Evolutionary conservation across 1,284 basidiomycete genomes (phyloP), one percentile per base, ranked within the genome.

Genomic region (Serendipita sp.): DNA sequence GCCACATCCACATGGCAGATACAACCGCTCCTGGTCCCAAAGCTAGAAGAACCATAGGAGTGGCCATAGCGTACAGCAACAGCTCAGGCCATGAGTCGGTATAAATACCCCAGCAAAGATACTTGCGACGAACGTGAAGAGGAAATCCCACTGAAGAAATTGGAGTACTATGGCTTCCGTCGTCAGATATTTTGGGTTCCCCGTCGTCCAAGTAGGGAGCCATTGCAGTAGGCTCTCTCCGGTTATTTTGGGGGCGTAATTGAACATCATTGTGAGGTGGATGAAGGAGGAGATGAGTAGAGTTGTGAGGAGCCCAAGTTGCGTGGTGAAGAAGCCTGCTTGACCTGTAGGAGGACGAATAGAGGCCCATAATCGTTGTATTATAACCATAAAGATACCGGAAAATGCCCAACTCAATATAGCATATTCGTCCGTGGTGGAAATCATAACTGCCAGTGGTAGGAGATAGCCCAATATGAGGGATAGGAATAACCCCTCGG

Each of bases 1-100:
- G 61, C 63, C 63, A 64, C 63, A 64, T 64, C 38, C 60, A 61
- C 13, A 45, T 22, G 6, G n/a, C 22, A 10, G 53, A 22, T 26
- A 58, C 32, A 10, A 30, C 22, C 6, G 53, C 26, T 58, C 53
- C 53, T 29, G 53, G 53, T n/a, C 53, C 53, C 15, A 34, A 22
- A 32, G n/a, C 22, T 35, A n/a, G 34, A n/a, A 58, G 6, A 26
- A 58, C 8, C 53, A 58, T 58, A 26, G 53, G 53, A 8, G 53
- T 32, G 10, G 30, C 30, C 53, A 58, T 58, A 6, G 34, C 53
- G 53, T 6, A 58, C 30, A 22, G 8, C 32, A 58, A n/a, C 22
- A 30, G 34, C 26, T 58, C 53, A 10, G 22, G 17, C 53, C 22
- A 58, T 5, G 53, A 58, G 34, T 58, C 53, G 4, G 30, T n/a